These are phyloP conservation scores for Tuber magnatum DNA, from an alignment of 495 filamentous ascomycete genomes.

Conservation along the genomic window DNA sequence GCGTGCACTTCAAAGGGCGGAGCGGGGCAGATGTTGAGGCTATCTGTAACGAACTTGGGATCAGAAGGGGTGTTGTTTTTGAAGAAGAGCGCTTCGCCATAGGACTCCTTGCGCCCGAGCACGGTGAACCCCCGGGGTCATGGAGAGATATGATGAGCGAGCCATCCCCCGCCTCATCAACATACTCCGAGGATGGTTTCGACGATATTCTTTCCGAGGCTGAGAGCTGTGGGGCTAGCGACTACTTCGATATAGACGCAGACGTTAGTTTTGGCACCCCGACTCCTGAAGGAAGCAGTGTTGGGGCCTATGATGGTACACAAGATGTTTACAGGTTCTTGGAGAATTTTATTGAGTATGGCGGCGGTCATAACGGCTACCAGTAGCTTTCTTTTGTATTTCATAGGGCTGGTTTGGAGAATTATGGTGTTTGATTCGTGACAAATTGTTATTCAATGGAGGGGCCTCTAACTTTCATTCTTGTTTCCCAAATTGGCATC, in stretches of 20 bases:
- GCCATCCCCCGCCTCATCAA: conserved; percentile 40
- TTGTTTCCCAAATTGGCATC: not conserved
- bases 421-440: not conserved
- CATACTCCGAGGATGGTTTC: conserved; percentile 47
- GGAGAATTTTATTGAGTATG: conserved; percentile 64
- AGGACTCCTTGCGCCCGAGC: conserved; percentile 14
- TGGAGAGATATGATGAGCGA: conserved; percentile 37
- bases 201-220: conserved; percentile 36
- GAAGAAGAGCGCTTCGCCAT: conserved; percentile 68
- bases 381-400: not conserved
- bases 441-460: not conserved
- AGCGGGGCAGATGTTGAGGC: conserved; percentile 75
- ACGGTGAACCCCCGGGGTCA: conserved; percentile 6
- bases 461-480: not conserved
- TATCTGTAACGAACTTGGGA: conserved; percentile 77
- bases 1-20: conserved; percentile 84
- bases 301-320: conserved; percentile 62
- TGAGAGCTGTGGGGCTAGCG: conserved; percentile 25
- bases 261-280: conserved; percentile 50
- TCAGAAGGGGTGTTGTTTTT: conserved; percentile 64
- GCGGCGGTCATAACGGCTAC: conserved; percentile 13
- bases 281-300: conserved; percentile 48
- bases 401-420: not conserved
- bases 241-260: conserved; percentile 48
- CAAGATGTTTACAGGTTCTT: conserved; percentile 84